Base-by-base conservation (phyloP, 768 basidiomycete species). In the Hebeloma cylindrosporum region DNA sequence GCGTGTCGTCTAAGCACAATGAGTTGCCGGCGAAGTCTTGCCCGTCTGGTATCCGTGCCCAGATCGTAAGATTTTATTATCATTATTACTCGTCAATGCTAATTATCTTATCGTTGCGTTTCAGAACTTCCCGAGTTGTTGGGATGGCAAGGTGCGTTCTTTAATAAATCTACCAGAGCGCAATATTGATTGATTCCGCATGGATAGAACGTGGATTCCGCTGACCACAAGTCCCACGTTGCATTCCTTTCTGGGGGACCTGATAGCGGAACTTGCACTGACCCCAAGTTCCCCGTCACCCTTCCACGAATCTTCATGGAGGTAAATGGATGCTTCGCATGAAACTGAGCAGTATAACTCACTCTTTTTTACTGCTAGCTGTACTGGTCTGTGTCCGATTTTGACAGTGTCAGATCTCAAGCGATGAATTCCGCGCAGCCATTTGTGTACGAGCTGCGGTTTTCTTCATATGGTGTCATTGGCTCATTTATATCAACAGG, bases 61-160 rank as follows among this genome's bases (percentile, higher is more conserved):
- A 79, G 52, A 65, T 79, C 37, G 76, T 76, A 53, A 36, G 28
- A n/a, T 42, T 21, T 34, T 30, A 20, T 23, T 16, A 32, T 9
- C 7, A 36, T 21, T 34, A 10, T n/a, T 26, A 35, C 14, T 16
- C 11, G 9, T 18, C 41, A 17, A 27, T 20, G 13, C 28, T 32
- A 14, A 22, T 26, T 27, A 7, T 31, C 32, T 37, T 23, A 16
- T 8, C 33, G n/a, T 22, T 27, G 29, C 35, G 17, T 29, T 40
- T 35, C 40, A 78, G 73, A 77, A 75, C 52, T 75, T 77, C 62
- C 73, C 70, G 6, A 77, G 72, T 46, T 79, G 77, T 57, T 79
- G 77, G 77, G 73, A 79, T 53, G 77, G 77, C 48, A 70, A 72
- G 70, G 74, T 75, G 40, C 26, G 51, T 39, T 32, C 6, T 16